Percentiles rank a stretch among this genome's conserved stretches.
Conservation (phyloP, 345 rosid species). For the Streptanthus diversifolius region DNA sequence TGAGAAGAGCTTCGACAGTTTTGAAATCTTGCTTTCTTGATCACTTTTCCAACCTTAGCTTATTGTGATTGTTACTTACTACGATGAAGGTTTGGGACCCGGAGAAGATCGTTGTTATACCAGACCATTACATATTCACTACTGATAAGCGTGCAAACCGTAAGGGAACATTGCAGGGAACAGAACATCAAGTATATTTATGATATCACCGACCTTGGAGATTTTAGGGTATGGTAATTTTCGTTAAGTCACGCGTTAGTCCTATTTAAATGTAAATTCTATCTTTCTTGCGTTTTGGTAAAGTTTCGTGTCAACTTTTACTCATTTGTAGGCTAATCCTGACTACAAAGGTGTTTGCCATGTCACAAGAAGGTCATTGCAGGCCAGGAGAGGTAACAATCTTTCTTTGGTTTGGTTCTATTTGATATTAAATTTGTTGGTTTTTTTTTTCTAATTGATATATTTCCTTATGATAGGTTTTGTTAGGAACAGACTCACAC, state of each 20-base stretch:
- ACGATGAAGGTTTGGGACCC: slow-evolving; percentile 84
- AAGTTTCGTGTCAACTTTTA: background rate
- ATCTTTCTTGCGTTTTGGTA: background rate
- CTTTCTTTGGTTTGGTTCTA: background rate
- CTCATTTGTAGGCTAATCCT: slow-evolving; percentile 67
- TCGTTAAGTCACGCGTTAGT: background rate
- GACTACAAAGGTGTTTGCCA: slow-evolving; percentile 98
- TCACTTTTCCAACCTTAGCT: background rate
- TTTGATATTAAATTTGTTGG: background rate
- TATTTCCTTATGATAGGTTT: slow-evolving; percentile 47
- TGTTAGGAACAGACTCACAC: slow-evolving; percentile 91
- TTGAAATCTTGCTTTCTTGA: no score
- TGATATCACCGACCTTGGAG: slow-evolving; percentile 78
- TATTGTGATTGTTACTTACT: slow-evolving; percentile 10
- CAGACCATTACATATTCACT: slow-evolving; percentile 94
- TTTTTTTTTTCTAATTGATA: background rate
- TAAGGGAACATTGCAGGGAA: slow-evolving; percentile 81
- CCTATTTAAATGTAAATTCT: background rate
- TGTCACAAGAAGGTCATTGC: slow-evolving; percentile 99
- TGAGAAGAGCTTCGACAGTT: slow-evolving; percentile 10
- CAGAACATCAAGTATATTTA: slow-evolving; percentile 90
- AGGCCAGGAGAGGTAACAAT: slow-evolving; percentile 86
- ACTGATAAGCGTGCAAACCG: slow-evolving; percentile 86
- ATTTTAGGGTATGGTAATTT: slow-evolving; percentile 60
- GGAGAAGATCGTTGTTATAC: slow-evolving; percentile 85